These are phyloP conservation scores for Alternaria panax DNA, from an alignment of 2,329 filamentous ascomycete genomes.

Conservation along the genomic window DNA sequence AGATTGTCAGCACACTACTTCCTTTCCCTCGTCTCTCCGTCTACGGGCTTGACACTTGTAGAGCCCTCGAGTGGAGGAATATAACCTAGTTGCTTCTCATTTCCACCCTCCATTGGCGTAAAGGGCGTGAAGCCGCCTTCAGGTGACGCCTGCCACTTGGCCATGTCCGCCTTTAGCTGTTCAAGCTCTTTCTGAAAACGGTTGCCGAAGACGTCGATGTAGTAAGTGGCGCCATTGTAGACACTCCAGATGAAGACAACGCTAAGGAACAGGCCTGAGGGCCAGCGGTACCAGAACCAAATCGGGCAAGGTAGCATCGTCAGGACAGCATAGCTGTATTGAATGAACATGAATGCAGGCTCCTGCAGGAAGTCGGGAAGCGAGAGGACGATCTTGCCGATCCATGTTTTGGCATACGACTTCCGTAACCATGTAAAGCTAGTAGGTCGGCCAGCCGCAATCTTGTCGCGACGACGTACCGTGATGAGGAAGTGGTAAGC, in stretches of 20 bases:
- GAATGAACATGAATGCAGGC: constrained; percentile 92
- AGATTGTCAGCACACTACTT: constrained; percentile 17
- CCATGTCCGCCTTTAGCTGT: constrained; percentile 84
- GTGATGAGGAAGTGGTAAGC: constrained; percentile 95
- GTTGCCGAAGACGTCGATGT: constrained; percentile 97
- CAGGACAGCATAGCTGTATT: constrained; percentile 86
- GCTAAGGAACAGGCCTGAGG: constrained; percentile 77
- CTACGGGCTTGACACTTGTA: constrained; percentile 29
- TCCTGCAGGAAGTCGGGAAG: constrained; percentile 82
- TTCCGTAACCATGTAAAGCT: constrained; percentile 96
- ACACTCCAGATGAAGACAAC: constrained; percentile 92
- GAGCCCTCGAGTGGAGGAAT: constrained; percentile 43
- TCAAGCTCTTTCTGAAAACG: constrained; percentile 97
- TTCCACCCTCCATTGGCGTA: constrained; percentile 30
- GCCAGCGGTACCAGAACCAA: constrained; percentile 90
- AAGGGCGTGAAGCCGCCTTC: constrained; percentile 35
- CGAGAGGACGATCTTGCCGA: constrained; percentile 83
- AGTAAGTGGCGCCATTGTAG: constrained; percentile 96
- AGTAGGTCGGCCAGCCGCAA: constrained; percentile 91
- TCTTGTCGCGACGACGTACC: constrained; percentile 91
- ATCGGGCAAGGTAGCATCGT: constrained; percentile 95
- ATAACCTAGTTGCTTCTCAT: constrained; percentile 36
- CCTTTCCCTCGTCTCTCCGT: constrained; percentile 29
- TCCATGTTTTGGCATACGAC: constrained; percentile 88
- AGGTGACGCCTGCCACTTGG: constrained; percentile 74